Base-by-base conservation (phyloP, 768 basidiomycete genomes). In the Termitomyces sp. region DNA sequence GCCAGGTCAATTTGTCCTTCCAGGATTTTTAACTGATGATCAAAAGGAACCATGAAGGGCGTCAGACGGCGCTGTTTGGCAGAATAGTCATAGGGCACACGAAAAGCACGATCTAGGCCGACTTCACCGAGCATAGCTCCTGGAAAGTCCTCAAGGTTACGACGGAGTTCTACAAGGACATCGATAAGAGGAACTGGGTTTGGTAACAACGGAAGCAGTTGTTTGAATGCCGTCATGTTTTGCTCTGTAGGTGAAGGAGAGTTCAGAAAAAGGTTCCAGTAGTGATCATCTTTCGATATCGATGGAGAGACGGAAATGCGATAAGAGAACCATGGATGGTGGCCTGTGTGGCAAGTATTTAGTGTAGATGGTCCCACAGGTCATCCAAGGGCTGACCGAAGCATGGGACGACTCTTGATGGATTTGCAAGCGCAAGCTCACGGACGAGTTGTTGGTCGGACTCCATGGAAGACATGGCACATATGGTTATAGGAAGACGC, bases 271-370 rank as follows among this genome's bases (percentile, higher is more conserved):
- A 98, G 78, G 3, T 66, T 66, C 18, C 79, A 70, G 72, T 97
- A 98, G 72, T 98, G 96, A 15, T 77, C 75, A 61, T 83, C 81
- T 67, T 88, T 94, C 22, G 81, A 75, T 29, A 69, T 58, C 9
- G 45, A 62, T 15, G 70, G 65, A 49, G 63, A 68, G 55, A 81
- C 65, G 31, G 88, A 80, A 65, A 97, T 91, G 60, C 79, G 79
- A 70, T 97, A 85, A 2, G 87, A 80, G 72, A 91, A 95, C 96
- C 96, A 98, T 2, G 96, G 96, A 68, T 98, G 96, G 66, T 93
- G 86, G 46, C 95, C 92, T 94, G 64, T 31, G 34, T 50, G 48
- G 33, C 54, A 36, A 54, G 54, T 54, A 49, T 34, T 44, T 52
- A 62, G 55, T 51, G 57, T 51, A 9, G 60, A 58, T 46, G 55